Percentiles rank a stretch among this genome's conserved stretches.
Conservation (phyloP, 805 yeast genomes). For the Candida silvicultrix region DNA sequence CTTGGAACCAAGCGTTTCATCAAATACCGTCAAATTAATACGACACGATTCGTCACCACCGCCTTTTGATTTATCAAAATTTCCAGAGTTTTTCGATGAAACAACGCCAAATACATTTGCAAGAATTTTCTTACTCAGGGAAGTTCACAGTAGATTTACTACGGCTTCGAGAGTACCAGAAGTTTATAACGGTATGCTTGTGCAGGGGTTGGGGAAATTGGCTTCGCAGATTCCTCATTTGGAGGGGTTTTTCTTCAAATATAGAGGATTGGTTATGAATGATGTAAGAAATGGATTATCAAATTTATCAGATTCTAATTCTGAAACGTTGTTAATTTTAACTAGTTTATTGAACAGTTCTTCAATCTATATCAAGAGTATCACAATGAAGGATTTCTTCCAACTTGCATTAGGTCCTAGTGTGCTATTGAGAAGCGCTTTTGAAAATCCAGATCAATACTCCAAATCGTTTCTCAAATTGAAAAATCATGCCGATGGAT, state of each 20-base stretch:
- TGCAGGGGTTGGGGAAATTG: conserved; percentile 12
- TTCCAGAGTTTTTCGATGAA: conserved; percentile 3
- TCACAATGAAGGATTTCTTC: conserved; percentile 11
- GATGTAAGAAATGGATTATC: conserved; percentile 1
- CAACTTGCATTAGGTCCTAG: conserved; percentile 15
- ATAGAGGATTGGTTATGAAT: conserved; percentile 13
- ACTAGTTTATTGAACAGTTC: conserved; percentile 6
- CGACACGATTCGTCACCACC: neutral
- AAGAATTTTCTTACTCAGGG: conserved; percentile 2
- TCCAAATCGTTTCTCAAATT: conserved; percentile 8
- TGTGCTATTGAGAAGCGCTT: conserved; percentile 8
- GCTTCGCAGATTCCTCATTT: conserved; percentile 3
- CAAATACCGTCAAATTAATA: neutral
- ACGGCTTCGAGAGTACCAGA: neutral
- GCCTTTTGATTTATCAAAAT: neutral
- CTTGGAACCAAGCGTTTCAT: neutral
- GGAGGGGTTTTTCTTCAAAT: conserved; percentile 4
- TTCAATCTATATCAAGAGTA: conserved; percentile 6
- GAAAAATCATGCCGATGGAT: conserved; percentile 14
- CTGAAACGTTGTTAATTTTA: conserved; percentile 4
- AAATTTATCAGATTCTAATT: conserved; percentile 12
- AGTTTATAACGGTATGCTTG: conserved; percentile 9
- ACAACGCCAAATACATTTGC: neutral
- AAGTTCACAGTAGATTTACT: conserved; percentile 1
- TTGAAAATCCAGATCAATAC: conserved; percentile 10